Percentiles rank a stretch among this genome's conserved stretches.
These are phyloP conservation scores for Saccharomycopsis oosterbeekiorum DNA, from an alignment of 805 yeast species.

Conservation along the genomic window DNA sequence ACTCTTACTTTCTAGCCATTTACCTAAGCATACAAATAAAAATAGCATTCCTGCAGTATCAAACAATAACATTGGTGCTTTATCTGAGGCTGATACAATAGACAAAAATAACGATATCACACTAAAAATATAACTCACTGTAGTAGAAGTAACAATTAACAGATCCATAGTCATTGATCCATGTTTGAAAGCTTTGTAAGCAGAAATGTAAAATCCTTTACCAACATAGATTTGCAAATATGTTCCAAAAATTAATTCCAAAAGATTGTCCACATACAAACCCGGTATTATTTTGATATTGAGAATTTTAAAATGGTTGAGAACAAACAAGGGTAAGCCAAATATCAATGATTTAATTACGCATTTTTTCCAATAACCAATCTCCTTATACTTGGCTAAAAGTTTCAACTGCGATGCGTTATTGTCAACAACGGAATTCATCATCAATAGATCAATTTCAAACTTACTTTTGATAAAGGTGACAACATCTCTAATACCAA, in stretches of 20 bases:
- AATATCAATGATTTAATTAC: conserved; percentile 41
- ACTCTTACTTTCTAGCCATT: conserved; percentile 84
- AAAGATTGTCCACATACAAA: conserved; percentile 48
- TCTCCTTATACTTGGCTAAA: conserved; percentile 61
- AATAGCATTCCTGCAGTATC: conserved; percentile 84
- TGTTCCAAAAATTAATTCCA: conserved; percentile 48
- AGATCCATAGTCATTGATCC: conserved; percentile 88
- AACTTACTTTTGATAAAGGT: conserved; percentile 34
- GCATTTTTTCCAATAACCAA: conserved; percentile 55
- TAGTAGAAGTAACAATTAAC: conserved; percentile 71
- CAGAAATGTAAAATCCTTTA: conserved; percentile 50
- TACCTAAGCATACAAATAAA: conserved; percentile 78
- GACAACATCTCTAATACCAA: conserved; percentile 60
- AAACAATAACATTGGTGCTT: conserved; percentile 55
- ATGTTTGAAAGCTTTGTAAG: conserved; percentile 55
- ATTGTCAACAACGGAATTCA: conserved; percentile 37
- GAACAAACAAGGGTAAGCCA: conserved; percentile 50
- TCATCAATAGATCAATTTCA: conserved; percentile 9
- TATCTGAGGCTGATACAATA: conserved; percentile 31
- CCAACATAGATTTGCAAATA: conserved; percentile 65
- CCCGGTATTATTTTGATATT: conserved; percentile 43
- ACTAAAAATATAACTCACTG: conserved; percentile 70
- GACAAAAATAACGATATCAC: conserved; percentile 46
- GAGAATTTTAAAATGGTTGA: conserved; percentile 33
- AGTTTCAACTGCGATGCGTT: conserved; percentile 54